Base-by-base conservation (phyloP, 768 basidiomycete genomes). In the Austroboletus eburneus region DNA sequence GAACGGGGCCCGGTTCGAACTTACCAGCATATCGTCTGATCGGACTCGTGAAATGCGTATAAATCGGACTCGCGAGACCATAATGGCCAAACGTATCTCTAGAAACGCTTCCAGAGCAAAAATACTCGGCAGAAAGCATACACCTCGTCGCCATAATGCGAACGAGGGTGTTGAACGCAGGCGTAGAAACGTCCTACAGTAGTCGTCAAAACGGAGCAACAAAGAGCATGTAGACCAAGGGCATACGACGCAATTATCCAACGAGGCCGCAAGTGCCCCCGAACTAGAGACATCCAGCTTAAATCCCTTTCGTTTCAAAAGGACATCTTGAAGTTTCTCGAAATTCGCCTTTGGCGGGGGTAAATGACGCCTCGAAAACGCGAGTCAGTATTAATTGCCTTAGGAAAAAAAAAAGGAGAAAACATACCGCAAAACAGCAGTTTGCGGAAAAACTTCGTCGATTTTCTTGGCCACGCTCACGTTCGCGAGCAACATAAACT, bases 71-170 rank as follows among this genome's bases (percentile, higher is more conserved):
- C 1, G 96, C 96, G n/a, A 99, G 78, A 33, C 96, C 96, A 63
- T 99, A 99, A 66, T 98, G 96, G 2, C 89, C 87, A 62, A 97
- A 99, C 1, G 91, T 85, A 52, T 96, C 93, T 40, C 85, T 80
- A 0, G 85, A 80, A 3, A 97, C 92, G 55, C 91, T 93, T 9
- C 96, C 95, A 0, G 94, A 89, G 63, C 89, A 91, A 70, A 98
- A 97, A 66, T 99, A 99, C 64, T 99, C 96, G 17, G 96, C 96
- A 1, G 94, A 85, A 21, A 97, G 75, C 96, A 99, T 99, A 65
- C 96, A 97, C 24, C 96, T 76, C 3, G 95, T 98, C 3, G 96
- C 94, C 94, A 99, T 97, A 66, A 99, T 98, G 34, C 96, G 84
- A 30, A 99, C 95, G 16, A 98, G 79, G 0, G 93, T 98, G 58